These are phyloP conservation scores for Diospyros lotus DNA, from an alignment of 148 eudicot species.

Conservation along the genomic window DNA sequence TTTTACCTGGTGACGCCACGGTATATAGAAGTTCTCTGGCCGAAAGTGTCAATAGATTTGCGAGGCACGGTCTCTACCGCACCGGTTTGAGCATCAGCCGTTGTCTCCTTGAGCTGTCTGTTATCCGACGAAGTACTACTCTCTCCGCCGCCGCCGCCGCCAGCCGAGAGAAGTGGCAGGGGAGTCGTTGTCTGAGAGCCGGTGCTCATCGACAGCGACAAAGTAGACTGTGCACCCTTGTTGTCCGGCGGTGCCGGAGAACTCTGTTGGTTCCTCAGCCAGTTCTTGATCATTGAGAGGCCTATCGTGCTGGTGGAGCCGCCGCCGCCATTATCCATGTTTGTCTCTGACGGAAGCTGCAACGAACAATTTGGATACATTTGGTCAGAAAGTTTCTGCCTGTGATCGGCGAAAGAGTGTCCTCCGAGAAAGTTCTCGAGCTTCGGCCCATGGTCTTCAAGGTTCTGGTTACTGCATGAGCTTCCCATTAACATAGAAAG, in stretches of 20 bases:
- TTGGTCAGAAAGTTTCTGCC: conserved; percentile 18
- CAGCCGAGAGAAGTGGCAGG: conserved; percentile 30
- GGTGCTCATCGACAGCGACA: conserved; percentile 75
- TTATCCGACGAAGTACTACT: conserved; percentile 39
- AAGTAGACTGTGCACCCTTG: conserved; percentile 23
- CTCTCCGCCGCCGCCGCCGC: conserved; percentile 33
- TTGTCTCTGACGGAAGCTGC: conserved; percentile 18
- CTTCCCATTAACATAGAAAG: conserved; percentile 44
- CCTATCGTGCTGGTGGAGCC: conserved; percentile 24
- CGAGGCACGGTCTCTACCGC: conserved; percentile 53
- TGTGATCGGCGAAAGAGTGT: conserved; percentile 30
- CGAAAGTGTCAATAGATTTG: conserved; percentile 82
- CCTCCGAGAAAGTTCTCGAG: conserved; percentile 79
- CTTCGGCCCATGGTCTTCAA: conserved; percentile 52
- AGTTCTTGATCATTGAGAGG: conserved; percentile 85
- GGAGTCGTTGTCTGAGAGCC: conserved; percentile 36
- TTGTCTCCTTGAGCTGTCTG: conserved; percentile 26
- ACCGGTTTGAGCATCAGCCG: conserved; percentile 32
- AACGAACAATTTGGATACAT: conserved; percentile 27
- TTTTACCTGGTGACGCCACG: conserved; percentile 93
- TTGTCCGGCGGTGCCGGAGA: conserved; percentile 14
- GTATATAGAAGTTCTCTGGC: conserved; percentile 92
- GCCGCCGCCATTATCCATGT: neutral
- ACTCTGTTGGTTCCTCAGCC: conserved; percentile 65
- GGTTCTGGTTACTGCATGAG: conserved; percentile 26